These are phyloP conservation scores for Rhizodiscina lignyota DNA, from an alignment of 495 filamentous ascomycete genomes.

Conservation along the genomic window DNA sequence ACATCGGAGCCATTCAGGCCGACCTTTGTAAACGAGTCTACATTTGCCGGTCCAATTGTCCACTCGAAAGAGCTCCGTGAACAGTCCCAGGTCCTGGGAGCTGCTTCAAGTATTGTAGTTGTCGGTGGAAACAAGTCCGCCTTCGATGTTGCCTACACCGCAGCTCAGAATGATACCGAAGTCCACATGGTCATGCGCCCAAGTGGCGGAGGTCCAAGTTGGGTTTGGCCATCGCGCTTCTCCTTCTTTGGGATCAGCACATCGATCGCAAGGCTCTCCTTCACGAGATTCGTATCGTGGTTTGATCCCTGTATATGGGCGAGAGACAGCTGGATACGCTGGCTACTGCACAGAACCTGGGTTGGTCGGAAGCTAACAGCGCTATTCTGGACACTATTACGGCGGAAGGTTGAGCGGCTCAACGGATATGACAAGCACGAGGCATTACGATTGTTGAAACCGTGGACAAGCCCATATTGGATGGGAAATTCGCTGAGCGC, in stretches of 20 bases:
- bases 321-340: conserved; percentile 23
- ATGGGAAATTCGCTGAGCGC: conserved; percentile 43
- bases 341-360: conserved; percentile 46
- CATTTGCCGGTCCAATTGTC: conserved; percentile 39
- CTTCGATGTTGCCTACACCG: conserved; percentile 56
- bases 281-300: conserved; percentile 43
- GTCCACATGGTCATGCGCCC: conserved; percentile 67
- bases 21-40: conserved; percentile 25
- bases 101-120: conserved; percentile 32
- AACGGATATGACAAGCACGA: conserved; percentile 43
- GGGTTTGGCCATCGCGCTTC: conserved; percentile 38
- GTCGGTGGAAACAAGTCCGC: conserved; percentile 59
- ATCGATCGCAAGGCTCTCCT: conserved; percentile 47
- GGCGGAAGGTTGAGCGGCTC: conserved; percentile 37
- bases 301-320: conserved; percentile 47
- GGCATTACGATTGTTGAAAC: conserved; percentile 43
- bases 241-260: too few species aligned
- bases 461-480: conserved; percentile 47
- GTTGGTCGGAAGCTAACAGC: conserved; percentile 44
- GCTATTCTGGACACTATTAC: conserved; percentile 45
- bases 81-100: conserved; percentile 18
- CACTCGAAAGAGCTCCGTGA: conserved; percentile 39
- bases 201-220: conserved; percentile 48
- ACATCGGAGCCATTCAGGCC: conserved; percentile 42
- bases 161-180: conserved; percentile 40